These are phyloP conservation scores for Chlamydomonas sphaeroides DNA, from an alignment of 139 green algal genomes.

Conservation along the genomic window DNA sequence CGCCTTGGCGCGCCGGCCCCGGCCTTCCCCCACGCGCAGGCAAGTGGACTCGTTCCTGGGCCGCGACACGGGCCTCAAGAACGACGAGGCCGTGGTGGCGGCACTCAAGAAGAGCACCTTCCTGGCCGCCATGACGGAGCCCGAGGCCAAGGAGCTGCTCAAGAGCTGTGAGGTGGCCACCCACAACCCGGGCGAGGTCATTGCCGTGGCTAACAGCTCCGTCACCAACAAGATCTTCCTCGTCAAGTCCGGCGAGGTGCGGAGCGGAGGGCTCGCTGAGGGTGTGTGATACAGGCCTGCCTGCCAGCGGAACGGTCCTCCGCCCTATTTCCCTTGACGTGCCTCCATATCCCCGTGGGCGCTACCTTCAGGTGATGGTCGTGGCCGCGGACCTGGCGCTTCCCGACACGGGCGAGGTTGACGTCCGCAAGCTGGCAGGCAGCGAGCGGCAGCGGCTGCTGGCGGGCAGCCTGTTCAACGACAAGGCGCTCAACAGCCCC, in stretches of 20 bases:
- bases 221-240: constrained; percentile 58
- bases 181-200: constrained; percentile 53
- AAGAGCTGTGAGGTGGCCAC: constrained; percentile 24
- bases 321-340: no score
- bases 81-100: constrained; percentile 45
- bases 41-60: constrained; percentile 65
- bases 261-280: no score
- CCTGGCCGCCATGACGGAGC: constrained; percentile 43
- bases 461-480: constrained; percentile 61
- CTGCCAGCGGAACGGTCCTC: no score
- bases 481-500: constrained; percentile 48
- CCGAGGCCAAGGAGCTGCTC: constrained; percentile 50
- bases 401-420: constrained; percentile 37
- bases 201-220: constrained; percentile 44
- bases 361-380: constrained; percentile 40
- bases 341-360: no score
- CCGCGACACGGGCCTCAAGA: constrained; percentile 48
- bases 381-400: constrained; percentile 51
- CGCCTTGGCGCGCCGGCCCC: no score
- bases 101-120: constrained; percentile 55
- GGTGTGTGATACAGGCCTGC: no score
- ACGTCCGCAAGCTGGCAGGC: constrained; percentile 37
- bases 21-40: background rate
- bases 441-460: constrained; percentile 45
- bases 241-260: constrained; percentile 58